Base-by-base conservation (phyloP, 805 yeast species). In the Komagataella ulmi region DNA sequence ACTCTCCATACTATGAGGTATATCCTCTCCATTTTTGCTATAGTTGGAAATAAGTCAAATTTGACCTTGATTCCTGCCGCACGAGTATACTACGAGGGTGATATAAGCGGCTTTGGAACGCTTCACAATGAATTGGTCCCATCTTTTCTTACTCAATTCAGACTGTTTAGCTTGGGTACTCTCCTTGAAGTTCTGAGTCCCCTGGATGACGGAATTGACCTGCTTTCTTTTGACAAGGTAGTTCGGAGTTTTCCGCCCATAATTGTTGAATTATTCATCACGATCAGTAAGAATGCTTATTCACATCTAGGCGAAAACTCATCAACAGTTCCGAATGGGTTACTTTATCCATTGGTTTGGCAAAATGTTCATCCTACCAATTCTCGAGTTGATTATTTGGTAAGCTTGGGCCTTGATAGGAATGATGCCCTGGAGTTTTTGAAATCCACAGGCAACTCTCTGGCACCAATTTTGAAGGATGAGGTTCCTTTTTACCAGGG, bases 221-320 rank as follows among this genome's bases (percentile, higher is more conserved):
- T 49, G 56, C 54, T 7, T 51, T 50, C 17, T 54, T 52, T 10
- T 56, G 55, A 17, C 53, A 56, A 14, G 21, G 17, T 21, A 5
- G 48, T 21, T 21, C 19, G 48, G 24, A 68, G 64, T 24, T 58
- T 72, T 40, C 73, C 77, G 0, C 49, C 60, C 10, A 55, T 56
- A 1, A 65, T 80, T 3, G 65, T 77, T 48, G 76, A 75, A 24
- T 75, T 74, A 53, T 50, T 79, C 1, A 63, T 79, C 17, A 61
- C 67, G 2, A 66, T 81, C 46, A 61, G 76, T 30, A 71, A 70
- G 49, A 67, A 71, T 49, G 65, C 74, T 1, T 76, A 67, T 55
- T 63, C 63, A 7, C 59, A 64, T 1, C 61, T 63, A n/a, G 65
- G 70, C 5, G 74, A 71, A 19, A 62, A 64, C 2, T 64, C 59